These are phyloP conservation scores for Anthoceros angustus DNA, from an alignment of 225 moss, liverwort and hornwort genomes.

Conservation along the genomic window DNA sequence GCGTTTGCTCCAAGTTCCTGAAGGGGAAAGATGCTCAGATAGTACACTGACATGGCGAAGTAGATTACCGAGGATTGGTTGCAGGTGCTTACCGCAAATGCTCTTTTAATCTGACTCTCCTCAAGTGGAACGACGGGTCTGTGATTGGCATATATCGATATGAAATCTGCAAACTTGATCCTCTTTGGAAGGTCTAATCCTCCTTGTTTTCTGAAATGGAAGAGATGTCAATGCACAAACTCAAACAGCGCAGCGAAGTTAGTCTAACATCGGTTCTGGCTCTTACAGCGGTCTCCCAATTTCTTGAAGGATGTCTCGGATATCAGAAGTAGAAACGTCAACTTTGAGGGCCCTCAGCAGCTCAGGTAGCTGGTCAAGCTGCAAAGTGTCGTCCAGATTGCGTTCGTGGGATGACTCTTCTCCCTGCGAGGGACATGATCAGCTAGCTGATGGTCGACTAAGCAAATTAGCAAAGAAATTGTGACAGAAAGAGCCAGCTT, in stretches of 20 bases:
- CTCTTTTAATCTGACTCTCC: background rate
- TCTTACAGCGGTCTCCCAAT: slow-evolving; percentile 7
- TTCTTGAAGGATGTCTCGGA: slow-evolving; percentile 13
- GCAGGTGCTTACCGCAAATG: background rate
- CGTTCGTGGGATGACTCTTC: slow-evolving; percentile 32
- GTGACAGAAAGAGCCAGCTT: background rate
- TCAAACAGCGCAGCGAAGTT: background rate
- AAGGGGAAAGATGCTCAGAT: background rate
- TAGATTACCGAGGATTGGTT: no score
- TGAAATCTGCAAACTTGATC: background rate
- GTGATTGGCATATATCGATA: background rate
- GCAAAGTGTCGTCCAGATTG: slow-evolving; percentile 27
- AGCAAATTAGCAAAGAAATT: background rate
- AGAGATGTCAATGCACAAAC: background rate
- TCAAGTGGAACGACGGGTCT: background rate
- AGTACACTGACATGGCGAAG: no score
- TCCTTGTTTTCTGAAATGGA: background rate
- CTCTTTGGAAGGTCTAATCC: slow-evolving; percentile 3
- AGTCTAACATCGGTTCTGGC: background rate
- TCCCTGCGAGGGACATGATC: slow-evolving; percentile 10
- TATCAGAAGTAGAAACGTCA: slow-evolving; percentile 26
- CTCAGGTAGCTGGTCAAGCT: slow-evolving; percentile 18
- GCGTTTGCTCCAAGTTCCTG: background rate
- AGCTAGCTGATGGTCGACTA: background rate
- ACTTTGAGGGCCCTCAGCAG: slow-evolving; percentile 29